Evolutionary conservation across 192 early-diverging fungal species (phyloP).

Genomic region (Dispira simplex): DNA sequence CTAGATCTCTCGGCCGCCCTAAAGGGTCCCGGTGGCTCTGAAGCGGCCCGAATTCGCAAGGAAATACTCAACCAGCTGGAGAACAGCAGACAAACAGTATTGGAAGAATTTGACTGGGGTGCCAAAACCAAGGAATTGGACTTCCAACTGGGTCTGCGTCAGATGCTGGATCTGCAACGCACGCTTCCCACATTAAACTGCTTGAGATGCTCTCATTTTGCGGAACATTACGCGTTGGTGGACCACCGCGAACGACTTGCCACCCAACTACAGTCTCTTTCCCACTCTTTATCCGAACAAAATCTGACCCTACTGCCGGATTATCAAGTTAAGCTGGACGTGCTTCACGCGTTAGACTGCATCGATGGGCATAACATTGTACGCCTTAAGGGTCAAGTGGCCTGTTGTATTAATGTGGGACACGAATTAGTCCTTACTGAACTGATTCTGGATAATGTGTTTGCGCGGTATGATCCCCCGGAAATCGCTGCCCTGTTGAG

Average conservation of each 20-base stretch:
- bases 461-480: constrained; percentile 75
- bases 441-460: constrained; percentile 83
- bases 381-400: constrained; percentile 89
- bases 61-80: too few species aligned
- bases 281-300: constrained; percentile 69
- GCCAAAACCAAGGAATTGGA: background rate
- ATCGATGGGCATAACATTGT: constrained; percentile 76
- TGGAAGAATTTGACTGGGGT: background rate
- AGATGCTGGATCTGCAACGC: background rate
- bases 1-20: too few species aligned
- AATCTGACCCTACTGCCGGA: constrained; percentile 89
- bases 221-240: constrained; percentile 30
- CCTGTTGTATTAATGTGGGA: constrained; percentile 94
- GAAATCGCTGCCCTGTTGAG: constrained; percentile 90
- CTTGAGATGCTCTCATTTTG: constrained; percentile 21
- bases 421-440: constrained; percentile 92
- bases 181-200: constrained; percentile 18
- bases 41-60: too few species aligned
- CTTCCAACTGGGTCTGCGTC: background rate
- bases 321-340: constrained; percentile 75
- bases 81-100: too few species aligned
- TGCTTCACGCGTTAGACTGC: constrained; percentile 66
- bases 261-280: constrained; percentile 53
- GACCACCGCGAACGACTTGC: constrained; percentile 47
- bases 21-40: too few species aligned